These are phyloP conservation scores for Carex cristatella DNA, from an alignment of 176 grass and related monocot genomes.

Conservation along the genomic window DNA sequence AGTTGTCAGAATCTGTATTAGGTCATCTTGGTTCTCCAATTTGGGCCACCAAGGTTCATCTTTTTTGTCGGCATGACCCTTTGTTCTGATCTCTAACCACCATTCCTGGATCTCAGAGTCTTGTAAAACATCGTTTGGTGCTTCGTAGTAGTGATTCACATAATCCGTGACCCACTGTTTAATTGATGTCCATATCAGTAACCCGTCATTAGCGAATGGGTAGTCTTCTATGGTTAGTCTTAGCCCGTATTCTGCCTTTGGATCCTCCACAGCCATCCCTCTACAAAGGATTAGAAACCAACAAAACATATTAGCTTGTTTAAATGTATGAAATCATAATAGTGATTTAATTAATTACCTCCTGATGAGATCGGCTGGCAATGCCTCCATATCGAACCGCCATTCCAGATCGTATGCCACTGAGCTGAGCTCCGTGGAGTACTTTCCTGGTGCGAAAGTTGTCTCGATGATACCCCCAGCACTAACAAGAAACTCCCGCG, in stretches of 20 bases:
- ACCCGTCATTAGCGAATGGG: conserved; percentile 53
- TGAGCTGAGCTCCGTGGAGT: conserved; percentile 47
- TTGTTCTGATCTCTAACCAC: conserved; percentile 63
- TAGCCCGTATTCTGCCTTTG: conserved; percentile 24
- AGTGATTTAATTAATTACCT: conserved; percentile 28
- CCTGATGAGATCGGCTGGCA: conserved; percentile 57
- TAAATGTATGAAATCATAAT: not conserved
- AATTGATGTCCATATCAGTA: conserved; percentile 49
- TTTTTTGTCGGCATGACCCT: conserved; percentile 52
- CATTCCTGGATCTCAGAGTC: conserved; percentile 55
- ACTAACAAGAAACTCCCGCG: conserved; percentile 28
- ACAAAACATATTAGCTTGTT: conserved; percentile 2
- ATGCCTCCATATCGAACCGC: conserved; percentile 76
- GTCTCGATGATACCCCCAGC: conserved; percentile 44
- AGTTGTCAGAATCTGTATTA: conserved; percentile 31
- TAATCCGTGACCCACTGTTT: conserved; percentile 42
- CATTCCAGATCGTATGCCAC: conserved; percentile 38
- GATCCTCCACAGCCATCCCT: conserved; percentile 48
- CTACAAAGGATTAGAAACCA: conserved; percentile 7
- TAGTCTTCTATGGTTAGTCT: conserved; percentile 60
- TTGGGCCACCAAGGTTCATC: conserved; percentile 63
- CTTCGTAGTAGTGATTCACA: conserved; percentile 35
- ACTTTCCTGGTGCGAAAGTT: conserved; percentile 35
- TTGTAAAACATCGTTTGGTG: not conserved
- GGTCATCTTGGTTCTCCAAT: conserved; percentile 29